These are phyloP conservation scores for Mycena rebaudengoi DNA, from an alignment of 768 basidiomycete species.

Conservation along the genomic window DNA sequence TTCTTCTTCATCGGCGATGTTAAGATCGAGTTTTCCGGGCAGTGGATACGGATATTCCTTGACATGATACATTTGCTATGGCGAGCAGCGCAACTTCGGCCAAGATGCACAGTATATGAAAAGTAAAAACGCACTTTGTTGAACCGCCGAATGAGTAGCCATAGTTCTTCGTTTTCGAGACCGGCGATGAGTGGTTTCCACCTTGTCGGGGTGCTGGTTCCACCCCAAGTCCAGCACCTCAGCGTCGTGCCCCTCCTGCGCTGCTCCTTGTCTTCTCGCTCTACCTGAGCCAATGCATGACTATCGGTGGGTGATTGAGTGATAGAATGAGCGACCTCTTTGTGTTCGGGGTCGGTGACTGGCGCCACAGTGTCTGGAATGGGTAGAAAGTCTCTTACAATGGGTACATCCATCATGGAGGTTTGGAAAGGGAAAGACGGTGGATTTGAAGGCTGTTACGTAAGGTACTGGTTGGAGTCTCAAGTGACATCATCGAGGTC, in stretches of 20 bases:
- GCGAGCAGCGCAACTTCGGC: constrained; percentile 7
- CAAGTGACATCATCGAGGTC: constrained; percentile 14
- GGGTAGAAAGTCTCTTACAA: constrained; percentile 16
- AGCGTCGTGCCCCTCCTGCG: constrained; percentile 1
- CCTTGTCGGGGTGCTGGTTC: constrained; percentile 19
- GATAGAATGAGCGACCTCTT: constrained; percentile 13
- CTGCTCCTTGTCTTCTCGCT: constrained; percentile 8
- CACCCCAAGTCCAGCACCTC: constrained; percentile 17
- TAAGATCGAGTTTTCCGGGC: constrained; percentile 47
- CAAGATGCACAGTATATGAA: background rate
- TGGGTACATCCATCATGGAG: constrained; percentile 8
- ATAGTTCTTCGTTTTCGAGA: constrained; percentile 49
- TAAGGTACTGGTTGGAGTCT: background rate
- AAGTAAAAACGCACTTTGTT: constrained; percentile 44
- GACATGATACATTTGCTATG: constrained; percentile 49
- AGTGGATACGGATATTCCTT: constrained; percentile 38
- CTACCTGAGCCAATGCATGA: constrained; percentile 18
- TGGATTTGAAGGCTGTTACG: constrained; percentile 4
- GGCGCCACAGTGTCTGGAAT: constrained; percentile 17
- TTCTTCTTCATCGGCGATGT: constrained; percentile 46
- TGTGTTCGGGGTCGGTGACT: constrained; percentile 16
- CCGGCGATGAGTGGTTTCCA: constrained; percentile 40
- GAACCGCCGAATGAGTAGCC: constrained; percentile 47
- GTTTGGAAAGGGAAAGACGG: constrained; percentile 4
- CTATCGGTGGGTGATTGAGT: constrained; percentile 17